Base-by-base conservation (phyloP, 257 asterid genomes). In the Lavandula angustifolia region DNA sequence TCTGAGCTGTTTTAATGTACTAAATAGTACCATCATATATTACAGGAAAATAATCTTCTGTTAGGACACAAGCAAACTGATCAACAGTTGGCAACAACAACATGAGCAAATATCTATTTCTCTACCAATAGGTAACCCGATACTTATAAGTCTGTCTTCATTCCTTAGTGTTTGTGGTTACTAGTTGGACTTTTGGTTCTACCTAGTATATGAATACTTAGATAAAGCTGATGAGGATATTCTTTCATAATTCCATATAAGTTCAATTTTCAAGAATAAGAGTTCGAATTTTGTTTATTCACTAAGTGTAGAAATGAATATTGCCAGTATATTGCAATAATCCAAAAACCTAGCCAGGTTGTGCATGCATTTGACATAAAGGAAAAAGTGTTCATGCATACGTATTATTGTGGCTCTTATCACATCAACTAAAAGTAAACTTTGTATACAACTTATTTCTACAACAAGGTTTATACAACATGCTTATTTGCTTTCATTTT, bases 21-120 rank as follows among this genome's bases (percentile, higher is more conserved):
- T 13, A 38, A 37, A 37, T 56, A 9, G 40, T 48, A 8, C 6
- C 63, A 6, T 58, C 31, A 38, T 60, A 69, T 72, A 11, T 58
- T 77, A 60, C 82, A 87, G 92, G 85, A 64, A 76, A 71, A 75
- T 73, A 67, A 68, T 68, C 70, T 49, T 70, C 74, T 40, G 27
- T 73, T 29, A 78, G 76, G 75, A 54, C 60, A 65, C 81, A 71
- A 51, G 71, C 22, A 53, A 71, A 61, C 9, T 71, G 54, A 64
- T 38, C 71, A 8, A 57, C 62, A 66, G 46, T 52, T 68, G 59
- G 80, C 76, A 0, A 71, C 69, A 33, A 61, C 80, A 17, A 64
- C 77, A 34, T 67, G 33, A 70, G 44, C 43, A 17, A 47, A 16
- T 55, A 38, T 11, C 29, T 29, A 29, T 40, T 22, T 22, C 27